Conservation (phyloP, 2,329 filamentous ascomycete species). For the Phyllosticta ampelicida region DNA sequence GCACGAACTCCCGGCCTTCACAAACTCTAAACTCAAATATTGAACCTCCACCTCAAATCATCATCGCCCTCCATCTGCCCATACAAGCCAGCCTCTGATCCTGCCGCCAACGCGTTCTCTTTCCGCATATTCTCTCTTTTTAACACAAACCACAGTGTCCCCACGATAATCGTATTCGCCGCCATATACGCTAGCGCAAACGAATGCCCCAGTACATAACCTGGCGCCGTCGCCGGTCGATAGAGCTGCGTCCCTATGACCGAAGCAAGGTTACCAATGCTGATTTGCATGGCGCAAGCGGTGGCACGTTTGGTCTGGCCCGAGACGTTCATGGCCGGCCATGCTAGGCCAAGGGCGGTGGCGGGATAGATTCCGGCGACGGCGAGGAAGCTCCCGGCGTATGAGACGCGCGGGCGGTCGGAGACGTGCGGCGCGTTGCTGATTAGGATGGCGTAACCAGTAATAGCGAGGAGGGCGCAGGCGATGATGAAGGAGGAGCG, state of each 20-base stretch:
- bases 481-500: constrained; percentile 27
- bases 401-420: constrained; percentile 26
- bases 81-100: constrained; percentile 19
- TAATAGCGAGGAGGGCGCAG: constrained; percentile 22
- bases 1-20: too few species aligned
- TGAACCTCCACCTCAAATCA: constrained; percentile 28
- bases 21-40: constrained; percentile 15
- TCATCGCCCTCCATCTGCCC: constrained; percentile 21
- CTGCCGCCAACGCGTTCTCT: constrained; percentile 14
- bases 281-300: constrained; percentile 40
- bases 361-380: constrained; percentile 30
- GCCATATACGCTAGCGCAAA: constrained; percentile 22
- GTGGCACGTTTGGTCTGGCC: constrained; percentile 44
- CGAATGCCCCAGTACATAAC: constrained; percentile 26
- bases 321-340: constrained; percentile 44
- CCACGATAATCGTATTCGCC: constrained; percentile 24
- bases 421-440: constrained; percentile 18
- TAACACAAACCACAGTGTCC: constrained; percentile 21
- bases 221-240: constrained; percentile 22
- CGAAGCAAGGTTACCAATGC: constrained; percentile 38
- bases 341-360: constrained; percentile 33
- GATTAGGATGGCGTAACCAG: constrained; percentile 31
- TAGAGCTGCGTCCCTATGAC: constrained; percentile 30
- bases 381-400: constrained; percentile 28
- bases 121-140: constrained; percentile 23